Conservation (phyloP, 257 asterid species). For the Petunia secreta region DNA sequence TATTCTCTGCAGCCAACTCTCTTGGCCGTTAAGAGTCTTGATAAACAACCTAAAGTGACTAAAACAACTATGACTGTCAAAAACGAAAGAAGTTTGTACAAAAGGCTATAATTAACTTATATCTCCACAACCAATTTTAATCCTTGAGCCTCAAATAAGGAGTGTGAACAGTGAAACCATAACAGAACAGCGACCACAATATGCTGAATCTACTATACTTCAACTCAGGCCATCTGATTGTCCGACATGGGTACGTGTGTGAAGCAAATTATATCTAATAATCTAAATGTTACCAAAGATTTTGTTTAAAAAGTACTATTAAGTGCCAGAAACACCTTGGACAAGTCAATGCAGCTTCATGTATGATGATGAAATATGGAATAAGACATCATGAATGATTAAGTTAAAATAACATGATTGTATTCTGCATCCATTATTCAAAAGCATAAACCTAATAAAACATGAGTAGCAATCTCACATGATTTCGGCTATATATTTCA, state of each 20-base stretch:
- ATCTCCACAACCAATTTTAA: constrained; percentile 2
- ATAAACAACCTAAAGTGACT: not conserved
- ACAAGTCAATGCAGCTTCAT: not conserved
- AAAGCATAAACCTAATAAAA: not conserved
- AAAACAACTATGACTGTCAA: not conserved
- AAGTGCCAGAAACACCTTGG: not conserved
- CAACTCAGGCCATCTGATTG: not conserved
- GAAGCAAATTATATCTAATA: not conserved
- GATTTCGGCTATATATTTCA: not conserved
- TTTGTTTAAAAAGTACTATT: not conserved
- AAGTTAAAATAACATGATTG: not conserved
- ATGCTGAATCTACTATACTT: not conserved
- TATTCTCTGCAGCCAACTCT: not conserved
- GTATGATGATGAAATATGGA: not conserved
- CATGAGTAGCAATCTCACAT: not conserved
- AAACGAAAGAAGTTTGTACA: not conserved
- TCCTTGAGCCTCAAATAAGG: not conserved
- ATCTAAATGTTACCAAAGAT: not conserved
- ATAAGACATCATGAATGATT: not conserved
- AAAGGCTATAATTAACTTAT: not conserved
- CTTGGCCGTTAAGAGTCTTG: not conserved
- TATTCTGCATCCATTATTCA: not conserved
- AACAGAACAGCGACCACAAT: no score
- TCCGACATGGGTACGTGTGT: not conserved
- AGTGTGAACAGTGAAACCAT: not conserved